Conservation (phyloP, 2,329 filamentous ascomycete genomes). For the Sporothrix variecibatus region DNA sequence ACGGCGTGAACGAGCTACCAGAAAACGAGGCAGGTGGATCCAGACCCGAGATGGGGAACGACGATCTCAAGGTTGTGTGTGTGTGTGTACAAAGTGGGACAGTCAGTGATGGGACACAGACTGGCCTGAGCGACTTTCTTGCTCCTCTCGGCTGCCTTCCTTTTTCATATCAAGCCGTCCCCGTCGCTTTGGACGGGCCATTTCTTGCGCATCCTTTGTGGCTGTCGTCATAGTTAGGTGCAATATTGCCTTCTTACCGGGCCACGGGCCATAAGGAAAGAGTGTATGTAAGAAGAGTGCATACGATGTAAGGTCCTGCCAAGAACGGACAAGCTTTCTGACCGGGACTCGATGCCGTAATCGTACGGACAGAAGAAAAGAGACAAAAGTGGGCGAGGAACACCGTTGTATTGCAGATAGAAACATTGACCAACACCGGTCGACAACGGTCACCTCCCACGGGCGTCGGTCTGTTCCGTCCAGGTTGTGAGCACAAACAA, state of each 20-base stretch:
- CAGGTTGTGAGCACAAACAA: not conserved
- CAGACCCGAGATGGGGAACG: not conserved
- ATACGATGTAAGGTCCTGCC: slow-evolving; percentile 7
- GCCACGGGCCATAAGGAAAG: not conserved
- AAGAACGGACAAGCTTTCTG: slow-evolving; percentile 23
- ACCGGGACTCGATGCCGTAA: not conserved
- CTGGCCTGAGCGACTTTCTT: not conserved
- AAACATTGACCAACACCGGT: not conserved
- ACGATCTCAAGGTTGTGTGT: not conserved
- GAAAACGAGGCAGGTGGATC: not conserved
- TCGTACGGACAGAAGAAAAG: not conserved
- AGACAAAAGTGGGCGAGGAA: not conserved
- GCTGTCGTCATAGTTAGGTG: slow-evolving; percentile 4
- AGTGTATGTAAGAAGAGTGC: no score
- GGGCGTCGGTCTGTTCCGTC: no score
- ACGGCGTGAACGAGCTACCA: not conserved
- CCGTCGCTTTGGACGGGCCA: not conserved
- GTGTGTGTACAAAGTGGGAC: not conserved
- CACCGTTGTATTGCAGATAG: not conserved
- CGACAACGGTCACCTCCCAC: not conserved
- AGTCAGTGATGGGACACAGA: not conserved
- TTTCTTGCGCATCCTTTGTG: not conserved
- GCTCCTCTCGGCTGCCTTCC: not conserved
- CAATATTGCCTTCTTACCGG: not conserved
- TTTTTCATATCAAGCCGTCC: slow-evolving; percentile 14